Conservation (phyloP, 805 yeast genomes). For the Blastobotrys mokoenaii region DNA sequence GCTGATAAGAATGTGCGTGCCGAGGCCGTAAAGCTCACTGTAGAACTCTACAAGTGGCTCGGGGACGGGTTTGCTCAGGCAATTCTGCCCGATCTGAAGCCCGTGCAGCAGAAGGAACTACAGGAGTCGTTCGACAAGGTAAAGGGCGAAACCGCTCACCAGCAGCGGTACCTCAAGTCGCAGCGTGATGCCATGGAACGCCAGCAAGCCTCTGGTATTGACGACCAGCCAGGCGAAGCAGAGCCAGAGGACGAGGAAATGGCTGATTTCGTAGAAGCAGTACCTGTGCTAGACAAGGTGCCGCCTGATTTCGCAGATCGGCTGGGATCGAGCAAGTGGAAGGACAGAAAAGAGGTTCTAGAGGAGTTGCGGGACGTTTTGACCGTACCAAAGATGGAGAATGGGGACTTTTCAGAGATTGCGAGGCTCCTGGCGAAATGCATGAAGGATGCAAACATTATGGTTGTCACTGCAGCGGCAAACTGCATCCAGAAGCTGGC, state of each 20-base stretch:
- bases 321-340: constrained; percentile 70
- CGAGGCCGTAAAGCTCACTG: constrained; percentile 61
- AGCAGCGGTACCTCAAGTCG: constrained; percentile 45
- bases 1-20: constrained; percentile 81
- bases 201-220: constrained; percentile 18
- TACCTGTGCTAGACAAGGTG: constrained; percentile 53
- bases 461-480: constrained; percentile 75
- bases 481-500: constrained; percentile 54
- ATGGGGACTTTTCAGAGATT: constrained; percentile 59
- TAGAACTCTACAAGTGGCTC: constrained; percentile 66
- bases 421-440: constrained; percentile 58
- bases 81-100: constrained; percentile 67
- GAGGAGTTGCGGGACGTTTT: constrained; percentile 43
- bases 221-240: constrained; percentile 38
- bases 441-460: constrained; percentile 81
- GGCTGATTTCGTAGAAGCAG: constrained; percentile 61
- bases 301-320: constrained; percentile 54
- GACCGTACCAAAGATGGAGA: constrained; percentile 43
- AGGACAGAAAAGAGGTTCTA: constrained; percentile 79
- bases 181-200: constrained; percentile 40
- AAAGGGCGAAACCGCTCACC: constrained; percentile 31
- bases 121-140: constrained; percentile 55
- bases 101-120: constrained; percentile 85
- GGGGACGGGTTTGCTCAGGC: constrained; percentile 53
- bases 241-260: constrained; percentile 41